These are phyloP conservation scores for Dryas octopetala DNA, from an alignment of 306 rosid genomes.

Conservation along the genomic window DNA sequence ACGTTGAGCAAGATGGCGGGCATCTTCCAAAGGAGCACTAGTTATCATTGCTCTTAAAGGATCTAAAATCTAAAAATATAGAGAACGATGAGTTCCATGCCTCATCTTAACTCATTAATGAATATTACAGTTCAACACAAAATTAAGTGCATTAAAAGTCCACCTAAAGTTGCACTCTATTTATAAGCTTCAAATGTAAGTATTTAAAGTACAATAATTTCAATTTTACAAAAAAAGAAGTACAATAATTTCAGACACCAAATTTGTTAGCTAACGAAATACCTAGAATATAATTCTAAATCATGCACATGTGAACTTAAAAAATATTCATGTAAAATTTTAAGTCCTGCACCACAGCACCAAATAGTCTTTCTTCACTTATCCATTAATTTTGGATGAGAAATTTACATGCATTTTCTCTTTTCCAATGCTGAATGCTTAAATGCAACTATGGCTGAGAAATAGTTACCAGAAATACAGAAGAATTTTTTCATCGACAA, in stretches of 20 bases:
- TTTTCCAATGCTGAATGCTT: background rate
- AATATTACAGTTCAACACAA: too few relatives aligned
- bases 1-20: conserved; percentile 97
- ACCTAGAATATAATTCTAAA: background rate
- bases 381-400: background rate
- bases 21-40: conserved; percentile 95
- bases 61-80: conserved; percentile 69
- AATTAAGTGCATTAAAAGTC: background rate
- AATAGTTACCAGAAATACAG: background rate
- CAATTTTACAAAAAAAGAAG: background rate
- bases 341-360: background rate
- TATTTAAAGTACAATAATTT: background rate
- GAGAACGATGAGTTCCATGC: conserved; percentile 11
- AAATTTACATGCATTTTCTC: background rate
- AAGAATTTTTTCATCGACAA: background rate
- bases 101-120: too few relatives aligned
- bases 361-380: background rate
- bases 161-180: background rate
- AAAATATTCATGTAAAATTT: background rate
- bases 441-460: background rate
- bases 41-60: conserved; percentile 87
- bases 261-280: background rate
- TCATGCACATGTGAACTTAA: background rate
- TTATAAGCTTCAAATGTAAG: conserved; percentile 1
- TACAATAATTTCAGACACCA: background rate